Conservation (phyloP, 2,329 filamentous ascomycete genomes). For the Meredithiella fracta region DNA sequence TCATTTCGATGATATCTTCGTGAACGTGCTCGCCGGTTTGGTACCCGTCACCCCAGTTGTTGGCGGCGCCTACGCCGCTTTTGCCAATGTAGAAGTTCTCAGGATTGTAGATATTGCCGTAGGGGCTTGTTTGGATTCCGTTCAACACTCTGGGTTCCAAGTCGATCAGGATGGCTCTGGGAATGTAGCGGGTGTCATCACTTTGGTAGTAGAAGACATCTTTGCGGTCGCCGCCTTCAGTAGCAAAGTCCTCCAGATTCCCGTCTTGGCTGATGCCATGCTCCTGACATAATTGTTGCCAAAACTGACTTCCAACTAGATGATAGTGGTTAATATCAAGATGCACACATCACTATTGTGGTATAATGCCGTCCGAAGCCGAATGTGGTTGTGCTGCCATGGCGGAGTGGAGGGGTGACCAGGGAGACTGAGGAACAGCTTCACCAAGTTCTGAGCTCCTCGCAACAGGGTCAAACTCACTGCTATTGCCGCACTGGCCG, state of each 20-base stretch:
- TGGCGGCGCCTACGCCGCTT: conserved; percentile 81
- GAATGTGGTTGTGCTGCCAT: conserved; percentile 7
- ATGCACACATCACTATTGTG: background rate
- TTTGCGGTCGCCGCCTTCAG: conserved; percentile 91
- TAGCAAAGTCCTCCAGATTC: conserved; percentile 94
- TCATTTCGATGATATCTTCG: conserved; percentile 98
- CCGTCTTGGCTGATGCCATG: conserved; percentile 96
- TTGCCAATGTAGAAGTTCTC: conserved; percentile 98
- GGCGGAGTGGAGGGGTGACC: conserved; percentile 15
- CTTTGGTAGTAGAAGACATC: conserved; percentile 99
- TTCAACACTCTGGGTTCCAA: conserved; percentile 89
- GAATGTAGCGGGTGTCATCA: conserved; percentile 96
- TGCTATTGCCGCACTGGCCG: conserved; percentile 98
- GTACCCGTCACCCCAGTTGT: conserved; percentile 97
- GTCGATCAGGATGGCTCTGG: conserved; percentile 85
- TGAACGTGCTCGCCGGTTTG: conserved; percentile 79
- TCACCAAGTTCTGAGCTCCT: background rate
- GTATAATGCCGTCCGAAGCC: background rate
- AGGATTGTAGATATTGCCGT: conserved; percentile 98
- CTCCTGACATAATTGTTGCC: conserved; percentile 96
- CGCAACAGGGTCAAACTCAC: conserved; percentile 39
- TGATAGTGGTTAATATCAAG: background rate
- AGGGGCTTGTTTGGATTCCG: conserved; percentile 78
- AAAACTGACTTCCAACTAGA: conserved; percentile 91
- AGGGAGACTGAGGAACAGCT: background rate